Conservation (phyloP, 2,329 filamentous ascomycete genomes). For the Curvularia lunata region DNA sequence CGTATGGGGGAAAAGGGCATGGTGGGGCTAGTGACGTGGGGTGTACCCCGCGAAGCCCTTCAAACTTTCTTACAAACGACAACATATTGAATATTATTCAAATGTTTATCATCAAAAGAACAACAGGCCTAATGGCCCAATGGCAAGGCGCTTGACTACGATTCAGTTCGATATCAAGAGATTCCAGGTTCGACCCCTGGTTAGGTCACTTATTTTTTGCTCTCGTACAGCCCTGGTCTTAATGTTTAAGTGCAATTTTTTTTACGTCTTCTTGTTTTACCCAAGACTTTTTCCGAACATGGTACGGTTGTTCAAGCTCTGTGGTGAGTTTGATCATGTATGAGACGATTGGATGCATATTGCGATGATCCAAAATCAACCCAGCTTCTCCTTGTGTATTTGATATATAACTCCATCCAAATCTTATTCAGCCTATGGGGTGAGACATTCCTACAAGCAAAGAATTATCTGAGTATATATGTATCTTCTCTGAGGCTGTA, state of each 20-base stretch:
- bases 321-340: no score
- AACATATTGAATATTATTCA: not conserved
- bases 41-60: conserved; percentile 11
- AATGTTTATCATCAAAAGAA: not conserved
- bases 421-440: no score
- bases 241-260: not conserved
- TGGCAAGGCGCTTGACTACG: conserved; percentile 65
- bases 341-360: no score
- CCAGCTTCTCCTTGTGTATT: no score
- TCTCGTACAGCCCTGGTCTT: not conserved
- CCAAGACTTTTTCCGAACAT: not conserved
- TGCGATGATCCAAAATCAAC: no score
- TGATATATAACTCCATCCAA: no score
- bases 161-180: conserved; percentile 42
- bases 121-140: conserved; percentile 55
- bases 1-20: conserved; percentile 9
- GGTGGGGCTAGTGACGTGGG: conserved; percentile 15
- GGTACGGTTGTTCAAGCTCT: not conserved
- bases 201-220: conserved; percentile 22
- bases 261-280: not conserved
- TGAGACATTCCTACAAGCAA: no score
- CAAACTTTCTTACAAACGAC: no score
- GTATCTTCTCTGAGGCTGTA: no score
- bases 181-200: conserved; percentile 40
- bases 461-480: no score